Evolutionary conservation across 2,329 filamentous ascomycete species (phyloP).

Genomic region (Madurella fahalii): DNA sequence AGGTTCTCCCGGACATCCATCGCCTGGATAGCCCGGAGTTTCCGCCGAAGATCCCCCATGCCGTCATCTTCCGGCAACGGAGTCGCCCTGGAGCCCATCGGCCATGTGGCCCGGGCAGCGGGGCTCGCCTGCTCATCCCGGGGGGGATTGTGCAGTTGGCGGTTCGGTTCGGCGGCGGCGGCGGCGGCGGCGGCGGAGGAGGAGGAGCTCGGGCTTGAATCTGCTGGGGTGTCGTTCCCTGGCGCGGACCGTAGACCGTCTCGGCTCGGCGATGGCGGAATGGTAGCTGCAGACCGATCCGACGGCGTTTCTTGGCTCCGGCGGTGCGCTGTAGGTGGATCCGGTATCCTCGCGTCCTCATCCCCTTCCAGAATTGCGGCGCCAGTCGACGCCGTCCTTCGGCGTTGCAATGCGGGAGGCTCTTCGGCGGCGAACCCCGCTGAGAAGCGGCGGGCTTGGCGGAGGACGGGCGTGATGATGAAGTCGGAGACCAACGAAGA

Average conservation of each 20-base stretch:
- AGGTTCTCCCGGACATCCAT: conserved; percentile 54
- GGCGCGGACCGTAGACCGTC: neutral
- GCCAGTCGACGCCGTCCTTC: conserved; percentile 17
- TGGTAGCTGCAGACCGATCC: neutral
- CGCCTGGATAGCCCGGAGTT: conserved; percentile 65
- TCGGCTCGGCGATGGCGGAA: neutral
- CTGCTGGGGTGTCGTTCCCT: neutral
- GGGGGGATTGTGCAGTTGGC: neutral
- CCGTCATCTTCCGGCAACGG: conserved; percentile 72
- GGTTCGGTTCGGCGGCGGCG: neutral
- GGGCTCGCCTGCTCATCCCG: neutral
- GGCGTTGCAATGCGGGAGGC: conserved; percentile 20
- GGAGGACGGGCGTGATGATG: conserved; percentile 61
- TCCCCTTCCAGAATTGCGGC: conserved; percentile 24
- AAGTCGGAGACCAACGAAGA: conserved; percentile 61
- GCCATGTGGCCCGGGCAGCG: neutral
- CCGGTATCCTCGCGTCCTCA: conserved; percentile 1
- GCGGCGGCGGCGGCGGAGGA: no score
- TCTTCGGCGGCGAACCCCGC: conserved; percentile 34
- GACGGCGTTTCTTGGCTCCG: neutral
- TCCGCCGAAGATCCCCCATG: conserved; percentile 62
- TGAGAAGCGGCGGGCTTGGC: conserved; percentile 62
- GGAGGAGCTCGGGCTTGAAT: neutral
- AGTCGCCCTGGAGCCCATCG: conserved; percentile 1
- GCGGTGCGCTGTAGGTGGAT: neutral